phyloP scores from a whole-genome alignment of 345 rosid genomes.

The Orychophragmus violaceus region DNA sequence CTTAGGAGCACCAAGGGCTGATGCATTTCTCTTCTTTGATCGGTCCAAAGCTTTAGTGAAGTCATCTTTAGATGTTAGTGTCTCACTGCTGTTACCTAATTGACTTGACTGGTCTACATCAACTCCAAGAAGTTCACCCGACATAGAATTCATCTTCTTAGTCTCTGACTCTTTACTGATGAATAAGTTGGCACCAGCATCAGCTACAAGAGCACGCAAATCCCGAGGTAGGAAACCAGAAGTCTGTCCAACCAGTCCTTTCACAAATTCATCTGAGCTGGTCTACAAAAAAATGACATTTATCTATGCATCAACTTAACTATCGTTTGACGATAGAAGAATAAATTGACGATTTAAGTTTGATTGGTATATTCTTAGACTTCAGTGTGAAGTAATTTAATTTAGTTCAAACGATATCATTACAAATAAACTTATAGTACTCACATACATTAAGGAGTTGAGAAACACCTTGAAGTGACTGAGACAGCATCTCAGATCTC shows the following conservation, averaged over 20 bases:
- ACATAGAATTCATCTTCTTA: conserved; percentile 29
- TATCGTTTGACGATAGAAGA: too few species aligned
- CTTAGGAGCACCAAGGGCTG: conserved; percentile 95
- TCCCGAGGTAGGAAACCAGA: conserved; percentile 95
- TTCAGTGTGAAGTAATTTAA: too few species aligned
- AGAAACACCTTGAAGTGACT: conserved; percentile 60
- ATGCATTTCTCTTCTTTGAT: conserved; percentile 92
- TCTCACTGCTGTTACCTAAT: conserved; percentile 28
- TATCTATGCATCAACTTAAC: too few species aligned
- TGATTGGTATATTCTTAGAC: too few species aligned
- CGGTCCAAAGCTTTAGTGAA: conserved; percentile 68
- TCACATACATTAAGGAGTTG: conserved; percentile 63
- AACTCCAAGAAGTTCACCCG: conserved; percentile 30
- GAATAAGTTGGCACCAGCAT: conserved; percentile 71
- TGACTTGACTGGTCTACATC: conserved; percentile 30
- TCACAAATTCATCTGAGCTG: conserved; percentile 53
- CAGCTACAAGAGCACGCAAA: conserved; percentile 78
- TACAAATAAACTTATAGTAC: too few species aligned
- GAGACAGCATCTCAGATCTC: conserved; percentile 67
- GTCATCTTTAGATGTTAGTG: conserved; percentile 40
- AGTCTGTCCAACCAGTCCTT: conserved; percentile 82
- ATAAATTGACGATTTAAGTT: too few species aligned
- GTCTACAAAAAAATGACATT: conserved; percentile 52
- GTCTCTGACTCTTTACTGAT: conserved; percentile 34
- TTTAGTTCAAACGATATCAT: too few species aligned